phyloP scores from a whole-genome alignment of 176 grass and related monocot genomes.

The Juncus effusus region DNA sequence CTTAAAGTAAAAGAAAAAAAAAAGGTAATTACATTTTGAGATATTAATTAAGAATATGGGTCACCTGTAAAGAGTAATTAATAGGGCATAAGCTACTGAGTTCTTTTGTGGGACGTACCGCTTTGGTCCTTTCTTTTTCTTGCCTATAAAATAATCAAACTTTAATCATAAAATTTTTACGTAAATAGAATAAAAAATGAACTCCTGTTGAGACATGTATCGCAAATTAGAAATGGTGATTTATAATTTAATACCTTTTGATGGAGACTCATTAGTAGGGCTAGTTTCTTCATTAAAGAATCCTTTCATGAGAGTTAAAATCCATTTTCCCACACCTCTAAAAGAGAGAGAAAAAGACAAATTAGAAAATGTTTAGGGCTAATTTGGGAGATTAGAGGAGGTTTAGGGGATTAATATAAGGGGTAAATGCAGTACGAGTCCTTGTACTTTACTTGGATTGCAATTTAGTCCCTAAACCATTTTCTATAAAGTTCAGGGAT shows the following conservation, averaged over 20 bases:
- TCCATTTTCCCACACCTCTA: slow-evolving; percentile 76
- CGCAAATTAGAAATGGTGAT: no score
- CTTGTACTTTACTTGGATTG: no score
- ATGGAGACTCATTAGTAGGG: slow-evolving; percentile 4
- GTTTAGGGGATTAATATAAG: no score
- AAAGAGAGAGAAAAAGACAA: slow-evolving; percentile 18
- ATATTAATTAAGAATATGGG: slow-evolving; percentile 3
- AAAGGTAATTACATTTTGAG: background rate
- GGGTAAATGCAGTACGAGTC: no score
- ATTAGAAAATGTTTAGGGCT: background rate
- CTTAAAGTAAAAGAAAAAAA: background rate
- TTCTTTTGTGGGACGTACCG: slow-evolving; percentile 67
- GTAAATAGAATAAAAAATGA: no score
- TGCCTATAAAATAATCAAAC: slow-evolving; percentile 34
- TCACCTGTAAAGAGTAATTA: slow-evolving; percentile 77
- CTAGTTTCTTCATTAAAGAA: slow-evolving; percentile 38
- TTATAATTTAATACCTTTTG: background rate
- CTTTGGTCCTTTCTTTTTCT: slow-evolving; percentile 48
- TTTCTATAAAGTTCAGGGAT: no score
- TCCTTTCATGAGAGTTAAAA: slow-evolving; percentile 57
- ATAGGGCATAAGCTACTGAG: slow-evolving; percentile 60
- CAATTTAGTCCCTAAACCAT: no score
- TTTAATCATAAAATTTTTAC: background rate
- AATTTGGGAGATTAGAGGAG: no score
- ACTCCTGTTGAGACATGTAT: no score